Percentiles rank a stretch among this genome's conserved stretches.
Evolutionary conservation across 345 rosid genomes (phyloP).

Genomic region (Ailanthus altissimus): DNA sequence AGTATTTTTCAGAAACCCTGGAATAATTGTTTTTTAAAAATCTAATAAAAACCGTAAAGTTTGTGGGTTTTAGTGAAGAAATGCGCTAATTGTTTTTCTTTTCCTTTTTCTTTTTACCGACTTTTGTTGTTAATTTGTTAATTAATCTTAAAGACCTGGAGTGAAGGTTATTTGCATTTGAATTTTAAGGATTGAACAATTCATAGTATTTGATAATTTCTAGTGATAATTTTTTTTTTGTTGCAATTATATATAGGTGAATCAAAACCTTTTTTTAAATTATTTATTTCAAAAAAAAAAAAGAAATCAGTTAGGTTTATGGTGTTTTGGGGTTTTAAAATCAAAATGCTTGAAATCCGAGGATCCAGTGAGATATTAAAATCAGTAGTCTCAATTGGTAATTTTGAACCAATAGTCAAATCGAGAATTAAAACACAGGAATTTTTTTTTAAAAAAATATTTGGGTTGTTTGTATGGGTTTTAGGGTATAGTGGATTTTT

Average conservation of each 20-base stretch:
- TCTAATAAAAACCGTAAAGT: too few species aligned
- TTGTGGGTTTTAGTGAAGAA: not conserved
- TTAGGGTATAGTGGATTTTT: not conserved
- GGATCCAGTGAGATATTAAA: not conserved
- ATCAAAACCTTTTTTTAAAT: too few species aligned
- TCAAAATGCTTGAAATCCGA: not conserved
- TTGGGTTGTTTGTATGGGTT: too few species aligned
- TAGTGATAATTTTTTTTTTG: not conserved
- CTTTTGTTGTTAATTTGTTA: not conserved
- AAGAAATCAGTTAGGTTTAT: too few species aligned
- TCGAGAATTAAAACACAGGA: not conserved
- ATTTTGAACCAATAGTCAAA: not conserved
- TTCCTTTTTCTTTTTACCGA: not conserved
- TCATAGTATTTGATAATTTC: not conserved
- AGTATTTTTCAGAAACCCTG: conserved; percentile 39
- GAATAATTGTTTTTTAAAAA: not conserved
- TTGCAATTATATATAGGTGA: too few species aligned
- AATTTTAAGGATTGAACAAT: not conserved
- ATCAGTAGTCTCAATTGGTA: too few species aligned
- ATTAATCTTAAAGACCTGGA: not conserved
- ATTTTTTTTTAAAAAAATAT: too few species aligned
- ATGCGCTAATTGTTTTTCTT: not conserved
- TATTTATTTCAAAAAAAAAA: too few species aligned
- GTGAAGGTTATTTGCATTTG: not conserved
- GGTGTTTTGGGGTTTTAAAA: too few species aligned